Conservation (phyloP, 192 early-diverging fungal species). For the Rhizophagus clarus region DNA sequence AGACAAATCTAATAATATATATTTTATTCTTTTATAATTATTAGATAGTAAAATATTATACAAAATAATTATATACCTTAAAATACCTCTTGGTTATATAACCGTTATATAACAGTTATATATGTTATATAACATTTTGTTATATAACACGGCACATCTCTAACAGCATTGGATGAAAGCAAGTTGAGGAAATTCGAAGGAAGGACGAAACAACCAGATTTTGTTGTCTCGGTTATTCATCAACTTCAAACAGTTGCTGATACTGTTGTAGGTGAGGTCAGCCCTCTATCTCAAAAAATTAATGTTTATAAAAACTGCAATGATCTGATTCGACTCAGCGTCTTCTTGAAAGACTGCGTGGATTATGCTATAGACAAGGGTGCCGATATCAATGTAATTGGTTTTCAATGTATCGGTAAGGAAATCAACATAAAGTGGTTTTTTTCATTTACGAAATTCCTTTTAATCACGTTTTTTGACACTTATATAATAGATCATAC, state of each 20-base stretch:
- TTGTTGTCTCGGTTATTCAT: not conserved
- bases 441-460: not conserved
- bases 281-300: constrained; percentile 9
- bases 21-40: too few relatives aligned
- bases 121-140: too few relatives aligned
- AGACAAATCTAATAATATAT: too few relatives aligned
- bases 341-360: constrained; percentile 15
- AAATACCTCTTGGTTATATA: too few relatives aligned
- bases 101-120: too few relatives aligned
- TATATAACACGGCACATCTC: too few relatives aligned
- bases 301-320: constrained; percentile 26
- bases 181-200: constrained; percentile 14
- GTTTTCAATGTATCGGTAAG: constrained; percentile 28
- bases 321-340: constrained; percentile 12
- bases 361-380: constrained; percentile 17
- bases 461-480: not conserved
- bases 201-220: constrained; percentile 11
- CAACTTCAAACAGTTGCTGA: constrained; percentile 17
- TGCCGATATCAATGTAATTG: constrained; percentile 18
- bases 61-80: too few relatives aligned
- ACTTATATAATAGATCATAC: not conserved
- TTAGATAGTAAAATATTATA: too few relatives aligned
- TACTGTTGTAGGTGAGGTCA: constrained; percentile 16
- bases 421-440: not conserved
- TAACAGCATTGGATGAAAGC: constrained; percentile 17